A percentile compares a stretch with the other conserved stretches of the same genome.
Evolutionary conservation across 495 filamentous ascomycete genomes (phyloP).

Genomic region (Tetracladium setigerum): DNA sequence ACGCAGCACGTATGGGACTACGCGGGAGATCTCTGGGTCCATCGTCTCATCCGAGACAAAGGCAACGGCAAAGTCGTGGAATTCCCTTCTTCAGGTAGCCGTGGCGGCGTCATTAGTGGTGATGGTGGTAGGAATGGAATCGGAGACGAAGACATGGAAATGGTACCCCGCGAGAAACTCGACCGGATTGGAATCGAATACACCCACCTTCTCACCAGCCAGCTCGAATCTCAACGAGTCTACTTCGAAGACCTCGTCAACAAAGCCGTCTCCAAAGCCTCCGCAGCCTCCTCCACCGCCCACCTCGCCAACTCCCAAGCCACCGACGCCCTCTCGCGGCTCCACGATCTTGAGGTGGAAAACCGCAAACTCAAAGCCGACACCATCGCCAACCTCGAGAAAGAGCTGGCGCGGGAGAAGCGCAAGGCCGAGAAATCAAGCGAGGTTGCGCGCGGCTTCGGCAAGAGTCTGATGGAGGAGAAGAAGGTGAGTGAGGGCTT

Average conservation of each 20-base stretch:
- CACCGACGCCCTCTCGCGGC: slow-evolving; percentile 36
- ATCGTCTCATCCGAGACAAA: slow-evolving; percentile 88
- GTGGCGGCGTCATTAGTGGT: too few species aligned
- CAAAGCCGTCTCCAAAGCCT: slow-evolving; percentile 86
- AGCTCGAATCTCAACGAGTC: slow-evolving; percentile 83
- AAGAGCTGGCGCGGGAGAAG: slow-evolving; percentile 59
- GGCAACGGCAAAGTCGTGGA: slow-evolving; percentile 86
- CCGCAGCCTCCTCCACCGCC: slow-evolving; percentile 59
- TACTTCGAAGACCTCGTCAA: slow-evolving; percentile 94
- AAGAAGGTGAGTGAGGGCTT: slow-evolving; percentile 74
- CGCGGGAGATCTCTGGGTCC: slow-evolving; percentile 87
- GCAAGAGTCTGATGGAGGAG: slow-evolving; percentile 78
- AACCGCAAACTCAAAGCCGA: slow-evolving; percentile 49
- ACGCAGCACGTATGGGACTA: slow-evolving; percentile 99
- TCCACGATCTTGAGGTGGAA: slow-evolving; percentile 46
- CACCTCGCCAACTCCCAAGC: slow-evolving; percentile 52
- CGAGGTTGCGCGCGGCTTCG: slow-evolving; percentile 64
- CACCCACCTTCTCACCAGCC: slow-evolving; percentile 81
- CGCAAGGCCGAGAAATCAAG: slow-evolving; percentile 62
- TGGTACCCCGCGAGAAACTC: slow-evolving; percentile 82
- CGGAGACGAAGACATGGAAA: slow-evolving; percentile 44
- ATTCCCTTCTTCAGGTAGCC: slow-evolving; percentile 42
- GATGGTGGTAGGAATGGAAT: slow-evolving; percentile 19
- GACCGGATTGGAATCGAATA: slow-evolving; percentile 92
- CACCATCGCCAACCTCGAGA: slow-evolving; percentile 58